Evolutionary conservation across 2,329 filamentous ascomycete species (phyloP).

Genomic region (Neofusicoccum parvum): DNA sequence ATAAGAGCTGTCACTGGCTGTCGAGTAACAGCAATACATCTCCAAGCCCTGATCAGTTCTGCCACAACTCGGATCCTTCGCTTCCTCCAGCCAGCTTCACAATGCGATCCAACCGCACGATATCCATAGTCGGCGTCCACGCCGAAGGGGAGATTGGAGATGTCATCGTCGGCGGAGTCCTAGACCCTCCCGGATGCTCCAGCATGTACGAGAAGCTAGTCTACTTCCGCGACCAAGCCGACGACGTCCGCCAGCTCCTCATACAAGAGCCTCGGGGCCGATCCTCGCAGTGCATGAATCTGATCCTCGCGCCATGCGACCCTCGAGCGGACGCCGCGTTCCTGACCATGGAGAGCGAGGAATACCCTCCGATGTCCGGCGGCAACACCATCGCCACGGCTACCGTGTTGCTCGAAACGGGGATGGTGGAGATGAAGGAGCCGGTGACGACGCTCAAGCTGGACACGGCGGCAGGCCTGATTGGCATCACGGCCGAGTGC

Average conservation of each 20-base stretch:
- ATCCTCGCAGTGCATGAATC: slow-evolving; percentile 44
- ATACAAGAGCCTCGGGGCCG: slow-evolving; percentile 52
- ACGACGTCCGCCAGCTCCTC: slow-evolving; percentile 46
- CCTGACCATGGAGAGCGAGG: slow-evolving; percentile 50
- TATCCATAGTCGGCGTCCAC: slow-evolving; percentile 37
- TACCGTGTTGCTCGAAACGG: slow-evolving; percentile 52
- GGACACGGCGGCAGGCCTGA: slow-evolving; percentile 50
- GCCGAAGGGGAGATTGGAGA: slow-evolving; percentile 52
- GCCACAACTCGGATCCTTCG: too few relatives aligned
- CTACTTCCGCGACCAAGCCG: slow-evolving; percentile 45
- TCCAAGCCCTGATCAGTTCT: too few relatives aligned
- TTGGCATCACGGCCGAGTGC: slow-evolving; percentile 46
- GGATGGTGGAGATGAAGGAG: slow-evolving; percentile 51
- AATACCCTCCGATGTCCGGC: slow-evolving; percentile 51
- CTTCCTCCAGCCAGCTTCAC: background rate
- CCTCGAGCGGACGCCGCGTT: slow-evolving; percentile 49
- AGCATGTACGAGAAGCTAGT: slow-evolving; percentile 54
- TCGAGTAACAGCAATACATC: too few relatives aligned
- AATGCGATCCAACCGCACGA: background rate
- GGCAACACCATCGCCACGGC: slow-evolving; percentile 49
- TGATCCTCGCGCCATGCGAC: slow-evolving; percentile 48
- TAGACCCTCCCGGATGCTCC: slow-evolving; percentile 43
- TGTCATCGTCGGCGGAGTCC: slow-evolving; percentile 52
- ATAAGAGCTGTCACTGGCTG: too few relatives aligned
- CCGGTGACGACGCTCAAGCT: slow-evolving; percentile 45